These are phyloP conservation scores for Kockiozyma suomiensis DNA, from an alignment of 805 yeast species.

Conservation along the genomic window DNA sequence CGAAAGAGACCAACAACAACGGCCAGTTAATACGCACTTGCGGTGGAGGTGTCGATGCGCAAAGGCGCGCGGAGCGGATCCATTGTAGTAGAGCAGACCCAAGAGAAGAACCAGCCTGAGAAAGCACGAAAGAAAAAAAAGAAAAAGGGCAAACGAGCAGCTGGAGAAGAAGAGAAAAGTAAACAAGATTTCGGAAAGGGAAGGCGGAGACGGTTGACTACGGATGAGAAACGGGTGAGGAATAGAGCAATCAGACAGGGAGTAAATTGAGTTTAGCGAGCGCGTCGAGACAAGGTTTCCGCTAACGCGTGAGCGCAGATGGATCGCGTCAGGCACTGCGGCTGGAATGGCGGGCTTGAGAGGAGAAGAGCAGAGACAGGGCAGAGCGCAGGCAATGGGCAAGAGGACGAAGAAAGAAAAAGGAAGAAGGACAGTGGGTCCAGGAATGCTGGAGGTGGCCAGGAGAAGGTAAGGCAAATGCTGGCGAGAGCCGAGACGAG, in stretches of 20 bases:
- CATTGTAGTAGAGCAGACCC: neutral
- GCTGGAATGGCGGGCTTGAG: neutral
- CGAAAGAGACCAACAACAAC: neutral
- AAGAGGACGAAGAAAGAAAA: neutral
- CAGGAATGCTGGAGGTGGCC: too few relatives aligned
- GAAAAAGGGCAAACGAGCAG: neutral
- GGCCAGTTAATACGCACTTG: slow-evolving; percentile 2
- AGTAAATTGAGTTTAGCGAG: neutral
- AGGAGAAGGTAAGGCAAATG: too few relatives aligned
- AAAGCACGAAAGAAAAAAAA: neutral
- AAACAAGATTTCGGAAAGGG: too few relatives aligned
- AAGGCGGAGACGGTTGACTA: neutral
- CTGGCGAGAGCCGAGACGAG: too few relatives aligned
- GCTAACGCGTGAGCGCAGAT: neutral
- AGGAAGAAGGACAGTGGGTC: too few relatives aligned
- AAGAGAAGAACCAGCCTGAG: neutral
- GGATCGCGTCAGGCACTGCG: neutral
- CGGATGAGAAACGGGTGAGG: neutral
- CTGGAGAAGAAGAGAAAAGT: too few relatives aligned
- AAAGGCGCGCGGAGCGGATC: slow-evolving; percentile 1
- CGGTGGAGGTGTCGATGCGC: slow-evolving; percentile 13
- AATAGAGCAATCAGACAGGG: neutral
- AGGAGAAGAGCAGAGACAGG: neutral
- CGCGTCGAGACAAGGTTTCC: neutral
- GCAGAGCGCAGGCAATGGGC: neutral